These are phyloP conservation scores for Russula earlei DNA, from an alignment of 768 basidiomycete species.

Conservation along the genomic window DNA sequence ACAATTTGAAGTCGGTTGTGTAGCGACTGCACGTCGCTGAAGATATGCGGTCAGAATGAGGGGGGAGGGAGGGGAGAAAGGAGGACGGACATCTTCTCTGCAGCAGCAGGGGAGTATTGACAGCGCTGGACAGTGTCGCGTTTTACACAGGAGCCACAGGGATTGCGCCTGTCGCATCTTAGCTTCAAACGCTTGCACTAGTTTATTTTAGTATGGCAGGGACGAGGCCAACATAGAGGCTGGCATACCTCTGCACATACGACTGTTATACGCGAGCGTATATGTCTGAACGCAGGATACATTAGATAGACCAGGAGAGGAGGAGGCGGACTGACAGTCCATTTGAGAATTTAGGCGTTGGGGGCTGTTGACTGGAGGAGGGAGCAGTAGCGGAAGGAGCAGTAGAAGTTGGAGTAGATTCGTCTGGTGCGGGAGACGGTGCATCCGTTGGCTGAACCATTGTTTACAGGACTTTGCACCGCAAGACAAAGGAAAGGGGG, in stretches of 20 bases:
- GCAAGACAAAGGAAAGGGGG: background rate
- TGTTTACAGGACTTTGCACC: background rate
- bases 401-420: background rate
- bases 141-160: constrained; percentile 71
- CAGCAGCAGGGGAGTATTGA: constrained; percentile 70
- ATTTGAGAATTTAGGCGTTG: constrained; percentile 24
- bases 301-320: constrained; percentile 1
- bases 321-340: constrained; percentile 23
- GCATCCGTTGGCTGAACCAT: constrained; percentile 13
- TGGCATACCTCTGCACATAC: constrained; percentile 67
- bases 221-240: background rate
- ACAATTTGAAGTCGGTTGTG: constrained; percentile 71
- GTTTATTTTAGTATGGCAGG: background rate
- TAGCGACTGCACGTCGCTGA: constrained; percentile 70
- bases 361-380: constrained; percentile 1
- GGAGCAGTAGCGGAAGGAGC: background rate
- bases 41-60: background rate
- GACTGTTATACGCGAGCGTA: constrained; percentile 69
- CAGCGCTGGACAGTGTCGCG: constrained; percentile 67
- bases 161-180: constrained; percentile 71
- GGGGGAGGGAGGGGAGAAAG: background rate
- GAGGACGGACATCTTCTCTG: constrained; percentile 68
- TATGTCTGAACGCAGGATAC: constrained; percentile 35
- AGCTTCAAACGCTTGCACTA: constrained; percentile 85
- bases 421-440: background rate